phyloP scores from a whole-genome alignment of 2,329 filamentous ascomycete species.

The Elsinoe ampelina region DNA sequence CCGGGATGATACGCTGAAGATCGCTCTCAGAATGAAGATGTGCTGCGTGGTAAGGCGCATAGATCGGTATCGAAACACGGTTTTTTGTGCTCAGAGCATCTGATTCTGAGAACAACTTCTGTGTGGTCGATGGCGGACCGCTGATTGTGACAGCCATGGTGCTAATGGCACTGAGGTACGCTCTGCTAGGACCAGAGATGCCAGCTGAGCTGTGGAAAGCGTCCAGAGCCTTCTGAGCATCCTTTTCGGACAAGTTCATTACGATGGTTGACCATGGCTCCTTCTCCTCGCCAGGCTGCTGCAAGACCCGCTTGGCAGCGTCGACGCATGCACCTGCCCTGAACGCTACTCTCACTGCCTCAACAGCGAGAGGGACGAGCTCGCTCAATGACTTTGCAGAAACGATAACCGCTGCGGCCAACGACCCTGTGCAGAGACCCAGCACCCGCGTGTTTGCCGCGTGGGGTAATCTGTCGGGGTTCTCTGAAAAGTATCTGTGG shows the following conservation, averaged over 20 bases:
- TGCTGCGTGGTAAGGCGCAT: slow-evolving; percentile 50
- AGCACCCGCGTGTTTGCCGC: slow-evolving; percentile 46
- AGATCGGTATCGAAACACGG: slow-evolving; percentile 45
- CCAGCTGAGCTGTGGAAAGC: slow-evolving; percentile 50
- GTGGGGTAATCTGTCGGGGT: slow-evolving; percentile 43
- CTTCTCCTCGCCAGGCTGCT: slow-evolving; percentile 45
- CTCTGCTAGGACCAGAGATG: slow-evolving; percentile 42
- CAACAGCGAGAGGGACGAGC: slow-evolving; percentile 53
- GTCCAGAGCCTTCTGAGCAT: slow-evolving; percentile 42
- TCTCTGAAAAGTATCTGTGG: slow-evolving; percentile 39
- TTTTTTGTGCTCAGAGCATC: slow-evolving; percentile 42
- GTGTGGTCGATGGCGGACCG: slow-evolving; percentile 46
- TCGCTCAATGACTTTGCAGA: slow-evolving; percentile 53
- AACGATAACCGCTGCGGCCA: slow-evolving; percentile 60
- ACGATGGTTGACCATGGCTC: slow-evolving; percentile 61
- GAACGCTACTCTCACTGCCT: slow-evolving; percentile 58
- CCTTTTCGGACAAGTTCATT: slow-evolving; percentile 44
- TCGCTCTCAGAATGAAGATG: slow-evolving; percentile 46
- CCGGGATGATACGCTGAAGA: slow-evolving; percentile 42
- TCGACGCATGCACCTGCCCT: slow-evolving; percentile 46
- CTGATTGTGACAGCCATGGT: slow-evolving; percentile 51
- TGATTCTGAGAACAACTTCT: slow-evolving; percentile 42
- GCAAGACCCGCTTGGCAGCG: slow-evolving; percentile 35
- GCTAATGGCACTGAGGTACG: slow-evolving; percentile 52
- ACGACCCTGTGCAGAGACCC: slow-evolving; percentile 59